phyloP scores from a whole-genome alignment of 2,329 filamentous ascomycete genomes.

The Chaetomiaceae sp. region DNA sequence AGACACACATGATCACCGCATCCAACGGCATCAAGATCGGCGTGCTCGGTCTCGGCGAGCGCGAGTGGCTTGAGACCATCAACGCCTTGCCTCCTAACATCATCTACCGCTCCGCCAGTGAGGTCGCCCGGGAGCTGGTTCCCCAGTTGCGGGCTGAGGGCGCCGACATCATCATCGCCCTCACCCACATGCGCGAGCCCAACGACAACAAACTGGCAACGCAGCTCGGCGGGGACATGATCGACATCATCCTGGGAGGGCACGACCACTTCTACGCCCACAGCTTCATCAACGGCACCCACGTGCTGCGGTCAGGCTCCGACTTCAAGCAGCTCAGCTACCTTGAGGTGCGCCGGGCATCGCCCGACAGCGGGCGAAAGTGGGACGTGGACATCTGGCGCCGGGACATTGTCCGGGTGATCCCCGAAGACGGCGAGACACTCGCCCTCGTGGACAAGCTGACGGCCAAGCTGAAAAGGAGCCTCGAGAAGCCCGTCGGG shows the following conservation, averaged over 20 bases:
- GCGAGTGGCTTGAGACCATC: conserved; percentile 86
- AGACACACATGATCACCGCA: conserved; percentile 70
- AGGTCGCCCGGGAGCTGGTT: conserved; percentile 70
- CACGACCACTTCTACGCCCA: conserved; percentile 89
- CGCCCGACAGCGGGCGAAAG: conserved; percentile 37
- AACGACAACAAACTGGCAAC: conserved; percentile 83
- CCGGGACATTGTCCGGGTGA: conserved; percentile 65
- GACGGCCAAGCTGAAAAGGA: conserved; percentile 67
- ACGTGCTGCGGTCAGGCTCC: conserved; percentile 80
- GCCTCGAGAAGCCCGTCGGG: conserved; percentile 76
- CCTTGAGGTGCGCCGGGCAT: conserved; percentile 64
- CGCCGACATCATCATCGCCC: conserved; percentile 74
- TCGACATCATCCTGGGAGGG: conserved; percentile 83
- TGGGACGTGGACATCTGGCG: conserved; percentile 79
- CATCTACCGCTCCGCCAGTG: conserved; percentile 73
- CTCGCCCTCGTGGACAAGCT: conserved; percentile 61
- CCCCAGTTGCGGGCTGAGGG: conserved; percentile 69
- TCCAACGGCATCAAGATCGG: conserved; percentile 84
- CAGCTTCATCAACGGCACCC: conserved; percentile 68
- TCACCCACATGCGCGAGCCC: conserved; percentile 82
- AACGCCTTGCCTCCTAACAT: conserved; percentile 78
- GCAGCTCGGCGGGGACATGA: conserved; percentile 60
- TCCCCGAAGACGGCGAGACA: conserved; percentile 59
- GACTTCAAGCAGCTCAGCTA: conserved; percentile 94
- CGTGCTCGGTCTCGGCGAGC: conserved; percentile 77